Evolutionary conservation across 108 stramenopile species (phyloP), one percentile per base, ranked within the genome.

Genomic region (Pseudonitzschia multistriata): DNA sequence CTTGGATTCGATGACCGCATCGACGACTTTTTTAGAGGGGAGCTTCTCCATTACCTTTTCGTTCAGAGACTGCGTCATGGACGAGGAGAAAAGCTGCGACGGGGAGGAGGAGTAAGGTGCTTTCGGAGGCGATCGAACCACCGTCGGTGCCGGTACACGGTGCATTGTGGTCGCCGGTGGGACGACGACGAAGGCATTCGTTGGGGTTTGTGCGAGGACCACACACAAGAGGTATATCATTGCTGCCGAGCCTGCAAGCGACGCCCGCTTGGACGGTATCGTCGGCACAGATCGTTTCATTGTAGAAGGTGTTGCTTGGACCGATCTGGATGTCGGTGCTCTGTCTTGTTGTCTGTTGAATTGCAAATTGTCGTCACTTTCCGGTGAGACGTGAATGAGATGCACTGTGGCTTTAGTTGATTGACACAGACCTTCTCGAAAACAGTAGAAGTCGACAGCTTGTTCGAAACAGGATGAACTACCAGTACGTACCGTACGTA

Each of bases 1-100:
- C 19, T 52, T 74, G 25, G 63, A 40, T 33, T 67, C 66, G n/a
- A 80, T 83, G 11, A 90, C 73, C 30, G 85, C 89, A 30, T 85
- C 66, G 2, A 90, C 52, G 13, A 90, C 86, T 13, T 67, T 53
- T 40, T 83, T 66, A 15, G 86, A 73, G 5, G 89, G 89, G 3
- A 90, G 57, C 49, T 77, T 72, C 52, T 90, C 86, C 83, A 83
- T 82, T 15, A 90, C 52, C 28, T 69, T 47, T 68, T 82, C 77
- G 35, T 75, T 74, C 2, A 77, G 49, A 24, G 67, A 53, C 1
- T 57, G 39, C 17, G 52, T 67, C 49, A 67, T 52, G 50, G 24
- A 52, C 25, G 21, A 52, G 7, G 50, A 24, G 22, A 45, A 45
- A 17, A 45, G 42, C 2, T 45, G 42, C 8, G 42, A 45, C 42